Conservation (phyloP, 306 rosid species). For the Dryas drummondii region DNA sequence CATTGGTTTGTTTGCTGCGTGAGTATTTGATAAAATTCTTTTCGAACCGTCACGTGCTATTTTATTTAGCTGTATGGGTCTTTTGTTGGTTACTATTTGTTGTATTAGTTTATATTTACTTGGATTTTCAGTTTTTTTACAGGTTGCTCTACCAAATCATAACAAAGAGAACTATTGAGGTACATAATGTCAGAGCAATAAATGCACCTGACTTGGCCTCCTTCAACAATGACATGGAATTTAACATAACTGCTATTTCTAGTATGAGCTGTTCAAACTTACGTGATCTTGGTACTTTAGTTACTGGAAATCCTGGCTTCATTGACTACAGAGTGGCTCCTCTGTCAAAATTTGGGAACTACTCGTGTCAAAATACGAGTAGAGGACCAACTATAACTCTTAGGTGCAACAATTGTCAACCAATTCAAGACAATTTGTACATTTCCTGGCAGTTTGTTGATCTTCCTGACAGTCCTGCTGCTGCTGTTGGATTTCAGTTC, state of each 20-base stretch:
- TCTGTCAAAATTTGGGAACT: conserved; percentile 61
- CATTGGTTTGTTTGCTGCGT: conserved; percentile 89
- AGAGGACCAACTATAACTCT: conserved; percentile 70
- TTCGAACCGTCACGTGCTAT: background rate
- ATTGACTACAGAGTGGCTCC: conserved; percentile 57
- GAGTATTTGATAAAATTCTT: conserved; percentile 44
- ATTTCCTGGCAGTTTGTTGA: conserved; percentile 88
- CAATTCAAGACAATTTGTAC: conserved; percentile 61
- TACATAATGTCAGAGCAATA: conserved; percentile 82
- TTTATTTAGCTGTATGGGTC: background rate
- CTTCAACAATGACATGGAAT: conserved; percentile 79
- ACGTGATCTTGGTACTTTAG: conserved; percentile 62
- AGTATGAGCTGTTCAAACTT: conserved; percentile 90
- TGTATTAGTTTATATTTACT: conserved; percentile 36
- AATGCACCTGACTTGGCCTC: conserved; percentile 72
- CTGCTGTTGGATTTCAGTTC: conserved; percentile 94
- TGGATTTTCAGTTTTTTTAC: conserved; percentile 44
- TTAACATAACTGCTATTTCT: conserved; percentile 79
- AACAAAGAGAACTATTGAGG: conserved; percentile 85
- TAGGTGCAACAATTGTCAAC: conserved; percentile 59
- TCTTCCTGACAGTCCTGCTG: conserved; percentile 79
- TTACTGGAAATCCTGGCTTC: conserved; percentile 78
- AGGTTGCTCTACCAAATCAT: conserved; percentile 95
- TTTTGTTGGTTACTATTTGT: conserved; percentile 16
- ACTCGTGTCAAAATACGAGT: conserved; percentile 79